A percentile compares a stretch with the other conserved stretches of the same genome.
phyloP scores from a whole-genome alignment of 2,329 filamentous ascomycete genomes.

The Endoconidiophora polonica region DNA sequence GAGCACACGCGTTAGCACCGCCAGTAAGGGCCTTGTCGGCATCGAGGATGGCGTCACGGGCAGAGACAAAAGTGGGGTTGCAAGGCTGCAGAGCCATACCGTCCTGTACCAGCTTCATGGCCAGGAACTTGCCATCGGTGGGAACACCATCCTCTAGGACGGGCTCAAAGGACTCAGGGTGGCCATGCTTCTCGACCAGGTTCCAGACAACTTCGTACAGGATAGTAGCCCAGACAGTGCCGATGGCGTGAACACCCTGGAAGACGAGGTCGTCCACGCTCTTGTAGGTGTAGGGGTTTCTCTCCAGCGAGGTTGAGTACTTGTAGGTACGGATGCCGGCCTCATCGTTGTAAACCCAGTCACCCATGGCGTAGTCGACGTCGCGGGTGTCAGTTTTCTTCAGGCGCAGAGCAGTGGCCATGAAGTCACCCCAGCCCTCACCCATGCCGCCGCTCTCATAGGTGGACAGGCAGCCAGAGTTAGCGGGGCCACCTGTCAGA shows the following conservation, averaged over 20 bases:
- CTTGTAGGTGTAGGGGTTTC: constrained; percentile 35
- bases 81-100: constrained; percentile 39
- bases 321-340: constrained; percentile 31
- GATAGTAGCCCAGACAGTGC: constrained; percentile 34
- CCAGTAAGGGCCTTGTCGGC: constrained; percentile 35
- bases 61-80: constrained; percentile 35
- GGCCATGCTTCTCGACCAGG: constrained; percentile 38
- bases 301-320: constrained; percentile 32
- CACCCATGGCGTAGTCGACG: constrained; percentile 31
- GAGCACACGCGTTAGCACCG: constrained; percentile 31
- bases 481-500: constrained; percentile 40
- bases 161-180: constrained; percentile 27
- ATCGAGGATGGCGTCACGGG: constrained; percentile 38
- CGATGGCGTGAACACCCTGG: constrained; percentile 29
- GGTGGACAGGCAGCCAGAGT: constrained; percentile 29
- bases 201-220: constrained; percentile 43
- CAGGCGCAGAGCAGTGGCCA: constrained; percentile 32
- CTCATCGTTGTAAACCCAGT: constrained; percentile 29
- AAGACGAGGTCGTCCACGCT: constrained; percentile 22
- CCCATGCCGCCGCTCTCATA: constrained; percentile 39
- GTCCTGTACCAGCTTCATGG: constrained; percentile 35
- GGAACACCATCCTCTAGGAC: constrained; percentile 28
- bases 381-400: constrained; percentile 28
- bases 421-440: constrained; percentile 42
- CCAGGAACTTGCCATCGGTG: constrained; percentile 33